These are phyloP conservation scores for Colletotrichum cereale DNA, from an alignment of 2,329 filamentous ascomycete genomes.

Conservation along the genomic window DNA sequence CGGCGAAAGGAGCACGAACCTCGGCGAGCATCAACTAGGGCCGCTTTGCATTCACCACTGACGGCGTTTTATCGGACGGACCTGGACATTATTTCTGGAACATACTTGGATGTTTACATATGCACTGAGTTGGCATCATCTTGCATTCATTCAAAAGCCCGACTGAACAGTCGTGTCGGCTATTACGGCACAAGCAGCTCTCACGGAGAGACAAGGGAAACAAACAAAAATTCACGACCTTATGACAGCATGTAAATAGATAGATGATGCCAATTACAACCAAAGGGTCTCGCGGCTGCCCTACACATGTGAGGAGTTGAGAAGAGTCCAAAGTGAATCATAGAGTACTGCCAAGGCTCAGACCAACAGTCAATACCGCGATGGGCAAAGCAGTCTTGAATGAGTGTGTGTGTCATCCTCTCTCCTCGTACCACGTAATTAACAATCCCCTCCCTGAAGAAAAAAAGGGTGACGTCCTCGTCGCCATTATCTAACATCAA, in stretches of 20 bases:
- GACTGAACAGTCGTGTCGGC: conserved; percentile 17
- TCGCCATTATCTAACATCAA: no score
- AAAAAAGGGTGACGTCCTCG: no score
- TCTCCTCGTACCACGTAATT: no score
- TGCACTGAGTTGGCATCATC: conserved; percentile 32
- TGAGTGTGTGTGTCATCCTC: no score
- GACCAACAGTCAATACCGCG: no score
- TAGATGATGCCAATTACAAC: conserved; percentile 21
- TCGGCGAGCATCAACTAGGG: background rate
- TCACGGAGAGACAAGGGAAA: background rate
- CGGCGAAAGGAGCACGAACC: background rate
- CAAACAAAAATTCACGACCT: conserved; percentile 18
- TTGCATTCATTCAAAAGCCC: conserved; percentile 16
- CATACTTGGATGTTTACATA: conserved; percentile 36
- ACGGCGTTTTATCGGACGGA: conserved; percentile 17
- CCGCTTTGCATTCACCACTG: background rate
- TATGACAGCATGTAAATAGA: conserved; percentile 34
- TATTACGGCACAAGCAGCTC: conserved; percentile 11
- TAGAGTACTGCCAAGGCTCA: no score
- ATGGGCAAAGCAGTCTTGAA: no score
- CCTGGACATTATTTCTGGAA: conserved; percentile 18
- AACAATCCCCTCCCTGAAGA: no score
- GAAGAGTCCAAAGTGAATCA: background rate
- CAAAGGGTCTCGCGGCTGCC: background rate
- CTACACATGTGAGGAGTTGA: background rate